These are phyloP conservation scores for Backusella parvicylindrica DNA, from an alignment of 192 early-diverging fungal species.

Conservation along the genomic window DNA sequence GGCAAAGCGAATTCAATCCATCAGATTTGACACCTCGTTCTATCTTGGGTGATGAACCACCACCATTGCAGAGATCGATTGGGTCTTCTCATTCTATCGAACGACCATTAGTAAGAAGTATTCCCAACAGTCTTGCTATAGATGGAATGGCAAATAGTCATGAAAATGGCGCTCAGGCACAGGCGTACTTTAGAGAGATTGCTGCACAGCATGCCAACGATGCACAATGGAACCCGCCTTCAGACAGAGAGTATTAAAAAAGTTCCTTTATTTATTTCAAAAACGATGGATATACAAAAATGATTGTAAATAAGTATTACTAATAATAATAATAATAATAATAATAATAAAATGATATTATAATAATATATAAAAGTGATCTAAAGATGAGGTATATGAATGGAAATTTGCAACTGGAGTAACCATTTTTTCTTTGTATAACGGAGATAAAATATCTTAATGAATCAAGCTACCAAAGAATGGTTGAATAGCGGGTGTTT, in stretches of 20 bases:
- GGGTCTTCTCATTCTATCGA: background rate
- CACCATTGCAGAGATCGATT: background rate
- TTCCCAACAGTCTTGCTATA: conserved; percentile 18
- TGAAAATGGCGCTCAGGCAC: conserved; percentile 16
- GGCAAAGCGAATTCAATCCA: background rate
- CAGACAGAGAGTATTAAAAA: background rate
- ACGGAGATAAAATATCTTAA: background rate
- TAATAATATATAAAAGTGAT: background rate
- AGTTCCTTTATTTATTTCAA: background rate
- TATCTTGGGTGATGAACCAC: background rate
- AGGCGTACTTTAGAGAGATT: conserved; percentile 17
- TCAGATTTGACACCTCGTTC: background rate
- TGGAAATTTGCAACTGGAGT: background rate
- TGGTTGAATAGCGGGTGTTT: background rate
- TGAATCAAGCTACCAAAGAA: conserved; percentile 3
- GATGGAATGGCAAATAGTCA: conserved; percentile 19
- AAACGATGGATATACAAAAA: background rate
- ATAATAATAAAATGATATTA: background rate
- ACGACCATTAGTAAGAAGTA: conserved; percentile 19
- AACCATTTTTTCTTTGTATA: background rate
- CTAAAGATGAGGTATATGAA: background rate
- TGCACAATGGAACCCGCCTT: conserved; percentile 1
- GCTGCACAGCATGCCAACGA: conserved; percentile 12
- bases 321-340: background rate
- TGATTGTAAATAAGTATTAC: conserved; percentile 3